Evolutionary conservation across 495 filamentous ascomycete species (phyloP), one percentile per base, ranked within the genome.

Genomic region (Gamarada debralockiae): DNA sequence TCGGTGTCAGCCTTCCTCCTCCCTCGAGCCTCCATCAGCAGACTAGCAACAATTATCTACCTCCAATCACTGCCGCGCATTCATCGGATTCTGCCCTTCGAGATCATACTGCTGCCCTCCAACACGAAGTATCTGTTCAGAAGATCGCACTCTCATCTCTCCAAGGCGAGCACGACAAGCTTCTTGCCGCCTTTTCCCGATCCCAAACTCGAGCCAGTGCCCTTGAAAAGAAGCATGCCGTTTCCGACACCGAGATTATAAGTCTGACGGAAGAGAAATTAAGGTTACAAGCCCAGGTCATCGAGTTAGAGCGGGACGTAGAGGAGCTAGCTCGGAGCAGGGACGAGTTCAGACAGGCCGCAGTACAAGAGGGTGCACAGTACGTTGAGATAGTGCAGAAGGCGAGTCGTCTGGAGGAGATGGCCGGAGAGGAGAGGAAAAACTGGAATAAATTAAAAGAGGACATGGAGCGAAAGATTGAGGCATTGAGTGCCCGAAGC

Each of bases 81-180:
- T 15, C 56, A 5, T 31, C 56, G 5, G 62, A 65, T 42, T n/a
- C 54, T 12, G 73, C 67, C 9, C 67, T 72, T 25, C 61, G 69
- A 27, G 65, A 66, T 3, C 72, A 74, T 51, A 57, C 73, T 1
- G 65, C 67, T 22, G 71, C 74, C 41, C 62, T 77, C 4, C 74
- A 76, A 52, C 74, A 75, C 51, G 72, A 77, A 59, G 67, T 77
- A 23, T 73, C 68, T 17, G 60, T 74, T 25, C 75, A 76, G 44
- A 73, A 73, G 8, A 61, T 76, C 15, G 67, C 72, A 13, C 61
- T 73, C 8, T 68, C 73, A 39, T 73, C 73, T 0, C 62, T 77
- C 0, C 71, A 72, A 48, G 61, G 64, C 17, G 74, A 77, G 58
- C 73, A 77, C 52, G 64, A 74, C 22, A 62, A 65, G 43, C 56